Percentiles rank a stretch among this genome's conserved stretches.
Conservation (phyloP, 2,329 filamentous ascomycete genomes). For the Elsinoe australis region DNA sequence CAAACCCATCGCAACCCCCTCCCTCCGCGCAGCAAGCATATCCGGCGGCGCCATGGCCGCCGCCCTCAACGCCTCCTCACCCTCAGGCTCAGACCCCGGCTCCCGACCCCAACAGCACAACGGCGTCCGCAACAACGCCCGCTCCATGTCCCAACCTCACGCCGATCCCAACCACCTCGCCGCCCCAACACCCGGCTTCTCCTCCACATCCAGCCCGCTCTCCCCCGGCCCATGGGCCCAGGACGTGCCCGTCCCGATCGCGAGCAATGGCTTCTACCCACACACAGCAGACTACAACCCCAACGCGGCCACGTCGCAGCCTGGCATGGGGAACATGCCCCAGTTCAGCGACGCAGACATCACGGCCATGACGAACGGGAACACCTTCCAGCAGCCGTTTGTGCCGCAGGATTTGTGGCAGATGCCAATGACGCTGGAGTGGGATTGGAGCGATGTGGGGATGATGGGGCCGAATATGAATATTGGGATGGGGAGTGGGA, state of each 20-base stretch:
- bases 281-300: not conserved
- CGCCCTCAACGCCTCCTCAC: not conserved
- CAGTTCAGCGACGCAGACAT: conserved; percentile 16
- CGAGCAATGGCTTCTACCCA: conserved; percentile 14
- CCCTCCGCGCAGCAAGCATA: conserved; percentile 25
- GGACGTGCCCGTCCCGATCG: not conserved
- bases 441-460: conserved; percentile 58
- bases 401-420: conserved; percentile 91
- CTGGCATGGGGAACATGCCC: not conserved
- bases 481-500: conserved; percentile 18
- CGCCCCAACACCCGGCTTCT: conserved; percentile 3
- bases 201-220: not conserved
- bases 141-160: conserved; percentile 20
- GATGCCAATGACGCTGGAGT: conserved; percentile 92
- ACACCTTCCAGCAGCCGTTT: conserved; percentile 70
- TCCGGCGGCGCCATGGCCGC: conserved; percentile 20
- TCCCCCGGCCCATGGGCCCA: conserved; percentile 10
- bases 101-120: conserved; percentile 19
- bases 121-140: conserved; percentile 19
- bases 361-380: conserved; percentile 25
- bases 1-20: conserved; percentile 28
- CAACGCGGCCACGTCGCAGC: not conserved
- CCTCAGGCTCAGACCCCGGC: conserved; percentile 19
- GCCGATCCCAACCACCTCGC: not conserved
- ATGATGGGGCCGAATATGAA: conserved; percentile 28